These are phyloP conservation scores for Coniferiporia weirii DNA, from an alignment of 1,284 basidiomycete species.

Conservation along the genomic window DNA sequence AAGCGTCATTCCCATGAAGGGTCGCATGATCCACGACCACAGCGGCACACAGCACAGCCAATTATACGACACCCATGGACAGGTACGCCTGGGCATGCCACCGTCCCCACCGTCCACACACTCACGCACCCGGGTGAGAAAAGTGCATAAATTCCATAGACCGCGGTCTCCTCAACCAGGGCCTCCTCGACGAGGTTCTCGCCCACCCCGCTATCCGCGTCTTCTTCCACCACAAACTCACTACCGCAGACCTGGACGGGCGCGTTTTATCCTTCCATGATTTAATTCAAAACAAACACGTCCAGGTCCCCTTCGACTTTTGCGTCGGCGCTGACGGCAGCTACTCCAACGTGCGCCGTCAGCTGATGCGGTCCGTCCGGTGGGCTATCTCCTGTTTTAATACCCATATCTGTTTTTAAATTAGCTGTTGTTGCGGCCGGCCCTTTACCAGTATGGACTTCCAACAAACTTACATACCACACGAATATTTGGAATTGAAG, in stretches of 20 bases:
- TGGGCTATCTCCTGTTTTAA: slow-evolving; percentile 36
- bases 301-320: slow-evolving; percentile 64
- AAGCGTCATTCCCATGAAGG: slow-evolving; percentile 89
- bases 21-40: slow-evolving; percentile 88
- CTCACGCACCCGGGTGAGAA: slow-evolving; percentile 11
- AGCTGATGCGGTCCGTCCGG: slow-evolving; percentile 89
- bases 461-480: slow-evolving; percentile 89
- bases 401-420: slow-evolving; percentile 14
- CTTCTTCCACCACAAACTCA: slow-evolving; percentile 80
- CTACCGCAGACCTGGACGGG: slow-evolving; percentile 68
- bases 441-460: slow-evolving; percentile 74
- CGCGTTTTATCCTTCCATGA: slow-evolving; percentile 49
- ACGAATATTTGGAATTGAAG: slow-evolving; percentile 94
- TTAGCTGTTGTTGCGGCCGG: slow-evolving; percentile 5
- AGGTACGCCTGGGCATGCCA: slow-evolving; percentile 45
- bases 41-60: slow-evolving; percentile 74
- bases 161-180: slow-evolving; percentile 81
- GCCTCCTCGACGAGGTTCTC: slow-evolving; percentile 69
- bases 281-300: slow-evolving; percentile 37
- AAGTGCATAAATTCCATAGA: slow-evolving; percentile 94
- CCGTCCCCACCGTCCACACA: background rate
- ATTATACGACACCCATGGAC: slow-evolving; percentile 81
- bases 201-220: slow-evolving; percentile 59
- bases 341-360: slow-evolving; percentile 78
- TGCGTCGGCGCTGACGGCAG: slow-evolving; percentile 88